Evolutionary conservation across 106 monocot genomes (phyloP).

Genomic region (Apostasia shenzhenica): DNA sequence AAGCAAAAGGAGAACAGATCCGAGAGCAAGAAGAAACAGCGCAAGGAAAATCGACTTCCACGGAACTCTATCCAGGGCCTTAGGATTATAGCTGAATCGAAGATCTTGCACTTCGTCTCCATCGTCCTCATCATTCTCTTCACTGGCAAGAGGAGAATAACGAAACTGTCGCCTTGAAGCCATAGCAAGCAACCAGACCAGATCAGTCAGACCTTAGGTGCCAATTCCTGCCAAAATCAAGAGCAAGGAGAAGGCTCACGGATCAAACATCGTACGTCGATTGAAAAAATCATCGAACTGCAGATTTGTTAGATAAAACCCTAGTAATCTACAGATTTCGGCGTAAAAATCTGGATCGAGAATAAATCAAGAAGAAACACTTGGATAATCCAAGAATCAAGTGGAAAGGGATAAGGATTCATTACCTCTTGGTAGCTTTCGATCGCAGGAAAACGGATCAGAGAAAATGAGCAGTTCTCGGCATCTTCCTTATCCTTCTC

Average conservation of each 20-base stretch:
- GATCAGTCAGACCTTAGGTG: neutral
- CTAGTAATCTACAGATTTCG: too few relatives aligned
- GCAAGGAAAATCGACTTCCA: conserved; percentile 88
- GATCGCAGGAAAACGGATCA: too few relatives aligned
- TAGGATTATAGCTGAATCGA: conserved; percentile 67
- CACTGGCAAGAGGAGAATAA: conserved; percentile 41
- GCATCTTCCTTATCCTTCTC: too few relatives aligned
- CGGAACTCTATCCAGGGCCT: conserved; percentile 56
- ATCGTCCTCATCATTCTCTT: conserved; percentile 30
- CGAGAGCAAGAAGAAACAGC: conserved; percentile 68
- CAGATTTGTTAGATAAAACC: too few relatives aligned
- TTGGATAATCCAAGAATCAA: too few relatives aligned
- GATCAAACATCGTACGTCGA: too few relatives aligned
- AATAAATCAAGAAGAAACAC: too few relatives aligned
- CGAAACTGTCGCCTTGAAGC: conserved; percentile 41
- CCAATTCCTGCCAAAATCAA: neutral
- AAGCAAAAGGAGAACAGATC: conserved; percentile 53
- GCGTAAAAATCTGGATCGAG: too few relatives aligned
- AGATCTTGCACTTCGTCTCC: conserved; percentile 28
- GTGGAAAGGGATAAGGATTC: too few relatives aligned
- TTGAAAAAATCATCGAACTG: too few relatives aligned
- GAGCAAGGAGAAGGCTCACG: neutral
- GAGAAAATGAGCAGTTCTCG: too few relatives aligned
- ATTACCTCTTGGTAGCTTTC: too few relatives aligned
- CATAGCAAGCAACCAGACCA: conserved; percentile 22